phyloP scores from a whole-genome alignment of 2,329 filamentous ascomycete genomes.

The Trichoderma semiorbis region DNA sequence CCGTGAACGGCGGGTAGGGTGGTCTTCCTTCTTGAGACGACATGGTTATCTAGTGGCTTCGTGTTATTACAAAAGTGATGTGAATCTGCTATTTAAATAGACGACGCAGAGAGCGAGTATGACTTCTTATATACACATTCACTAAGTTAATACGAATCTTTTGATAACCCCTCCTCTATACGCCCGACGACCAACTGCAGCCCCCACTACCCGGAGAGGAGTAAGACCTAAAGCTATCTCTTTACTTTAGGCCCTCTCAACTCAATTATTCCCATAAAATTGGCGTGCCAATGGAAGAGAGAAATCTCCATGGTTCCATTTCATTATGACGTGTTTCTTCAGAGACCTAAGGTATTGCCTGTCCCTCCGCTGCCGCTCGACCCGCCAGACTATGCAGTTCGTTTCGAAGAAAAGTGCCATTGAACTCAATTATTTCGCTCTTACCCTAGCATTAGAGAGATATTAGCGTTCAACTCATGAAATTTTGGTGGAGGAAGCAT shows the following conservation, averaged over 20 bases:
- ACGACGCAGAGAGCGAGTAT: background rate
- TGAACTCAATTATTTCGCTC: background rate
- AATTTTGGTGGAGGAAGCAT: background rate
- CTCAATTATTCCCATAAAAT: background rate
- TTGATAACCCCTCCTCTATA: background rate
- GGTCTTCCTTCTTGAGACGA: conserved; percentile 25
- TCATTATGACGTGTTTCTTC: background rate
- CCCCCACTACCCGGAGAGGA: background rate
- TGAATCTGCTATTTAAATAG: background rate
- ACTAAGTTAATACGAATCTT: background rate
- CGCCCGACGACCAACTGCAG: background rate
- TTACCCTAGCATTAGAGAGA: background rate
- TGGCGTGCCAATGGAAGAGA: background rate
- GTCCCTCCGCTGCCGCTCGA: background rate
- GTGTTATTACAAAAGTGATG: background rate
- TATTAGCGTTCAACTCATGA: background rate
- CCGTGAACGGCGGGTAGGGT: conserved; percentile 68
- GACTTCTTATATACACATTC: background rate
- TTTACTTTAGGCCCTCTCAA: background rate
- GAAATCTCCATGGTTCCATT: background rate
- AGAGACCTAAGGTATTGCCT: background rate
- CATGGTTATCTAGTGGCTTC: background rate
- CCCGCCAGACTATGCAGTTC: background rate
- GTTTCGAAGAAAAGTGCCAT: background rate
- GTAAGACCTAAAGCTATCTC: background rate